A percentile compares a stretch with the other conserved stretches of the same genome.
Conservation (phyloP, 805 yeast species). For the Hanseniaspora mollemarum region DNA sequence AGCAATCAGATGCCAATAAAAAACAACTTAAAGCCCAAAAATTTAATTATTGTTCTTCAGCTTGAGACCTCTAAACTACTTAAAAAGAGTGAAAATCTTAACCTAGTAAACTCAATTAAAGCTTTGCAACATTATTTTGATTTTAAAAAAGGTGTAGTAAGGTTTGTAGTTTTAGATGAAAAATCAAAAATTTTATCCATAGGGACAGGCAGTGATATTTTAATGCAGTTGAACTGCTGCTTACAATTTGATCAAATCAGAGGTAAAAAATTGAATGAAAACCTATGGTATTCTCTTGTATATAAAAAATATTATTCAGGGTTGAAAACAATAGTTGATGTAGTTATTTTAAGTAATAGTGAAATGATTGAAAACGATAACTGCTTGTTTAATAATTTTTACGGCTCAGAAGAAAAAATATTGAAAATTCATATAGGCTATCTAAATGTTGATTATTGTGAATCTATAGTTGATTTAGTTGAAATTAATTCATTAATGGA, state of each 20-base stretch:
- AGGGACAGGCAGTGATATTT: conserved; percentile 5
- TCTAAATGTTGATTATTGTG: conserved; percentile 27
- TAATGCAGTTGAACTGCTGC: conserved; percentile 1
- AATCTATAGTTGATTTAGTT: conserved; percentile 24
- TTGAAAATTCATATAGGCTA: conserved; percentile 29
- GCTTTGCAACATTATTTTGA: neutral
- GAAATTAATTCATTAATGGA: conserved; percentile 27
- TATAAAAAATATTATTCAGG: conserved; percentile 1
- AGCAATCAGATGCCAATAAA: conserved; percentile 1
- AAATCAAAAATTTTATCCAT: conserved; percentile 7
- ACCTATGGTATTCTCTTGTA: conserved; percentile 4
- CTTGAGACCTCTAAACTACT: conserved; percentile 20
- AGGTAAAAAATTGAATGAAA: conserved; percentile 5
- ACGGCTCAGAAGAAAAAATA: neutral
- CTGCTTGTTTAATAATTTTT: conserved; percentile 2
- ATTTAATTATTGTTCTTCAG: conserved; percentile 25
- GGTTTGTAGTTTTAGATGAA: conserved; percentile 5
- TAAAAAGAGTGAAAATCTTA: conserved; percentile 7
- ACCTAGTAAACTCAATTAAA: conserved; percentile 9
- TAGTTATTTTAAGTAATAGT: conserved; percentile 8
- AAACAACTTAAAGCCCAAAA: conserved; percentile 19
- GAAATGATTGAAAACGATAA: neutral
- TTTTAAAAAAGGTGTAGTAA: neutral
- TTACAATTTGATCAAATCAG: conserved; percentile 11
- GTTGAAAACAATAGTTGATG: neutral